Evolutionary conservation across 1,284 basidiomycete genomes (phyloP).

Genomic region (Schizopora paradoxa): DNA sequence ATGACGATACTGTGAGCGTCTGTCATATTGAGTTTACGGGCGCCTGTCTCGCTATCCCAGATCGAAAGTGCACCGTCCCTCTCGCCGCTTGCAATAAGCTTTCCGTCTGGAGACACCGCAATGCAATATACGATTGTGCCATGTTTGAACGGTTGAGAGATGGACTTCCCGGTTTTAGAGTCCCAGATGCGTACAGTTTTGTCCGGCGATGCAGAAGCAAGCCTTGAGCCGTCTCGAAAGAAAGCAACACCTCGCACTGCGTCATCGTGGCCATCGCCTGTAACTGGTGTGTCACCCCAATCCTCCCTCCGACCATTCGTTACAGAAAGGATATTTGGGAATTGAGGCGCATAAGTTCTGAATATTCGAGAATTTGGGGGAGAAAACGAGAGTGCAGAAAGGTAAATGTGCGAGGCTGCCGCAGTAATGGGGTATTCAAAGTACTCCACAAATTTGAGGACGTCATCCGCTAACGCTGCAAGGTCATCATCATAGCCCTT

Average conservation of each 20-base stretch:
- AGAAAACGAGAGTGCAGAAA: background rate
- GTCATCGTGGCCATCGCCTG: conserved; percentile 17
- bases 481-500: too few species aligned
- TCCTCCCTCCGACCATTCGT: too few species aligned
- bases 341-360: too few species aligned
- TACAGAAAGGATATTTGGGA: too few species aligned
- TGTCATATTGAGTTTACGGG: conserved; percentile 12
- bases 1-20: conserved; percentile 18
- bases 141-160: background rate
- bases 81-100: conserved; percentile 20
- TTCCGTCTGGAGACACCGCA: too few species aligned
- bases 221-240: conserved; percentile 3
- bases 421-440: too few species aligned
- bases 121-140: too few species aligned
- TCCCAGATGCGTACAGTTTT: conserved; percentile 7
- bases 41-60: conserved; percentile 19
- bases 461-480: too few species aligned
- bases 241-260: conserved; percentile 18
- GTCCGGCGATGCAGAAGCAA: conserved; percentile 6
- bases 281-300: too few species aligned
- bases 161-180: background rate
- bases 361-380: too few species aligned
- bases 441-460: too few species aligned
- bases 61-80: conserved; percentile 17
- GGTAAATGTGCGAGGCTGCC: background rate